phyloP scores from a whole-genome alignment of 768 basidiomycete species.

The Gloeopeniophorella convolvens region DNA sequence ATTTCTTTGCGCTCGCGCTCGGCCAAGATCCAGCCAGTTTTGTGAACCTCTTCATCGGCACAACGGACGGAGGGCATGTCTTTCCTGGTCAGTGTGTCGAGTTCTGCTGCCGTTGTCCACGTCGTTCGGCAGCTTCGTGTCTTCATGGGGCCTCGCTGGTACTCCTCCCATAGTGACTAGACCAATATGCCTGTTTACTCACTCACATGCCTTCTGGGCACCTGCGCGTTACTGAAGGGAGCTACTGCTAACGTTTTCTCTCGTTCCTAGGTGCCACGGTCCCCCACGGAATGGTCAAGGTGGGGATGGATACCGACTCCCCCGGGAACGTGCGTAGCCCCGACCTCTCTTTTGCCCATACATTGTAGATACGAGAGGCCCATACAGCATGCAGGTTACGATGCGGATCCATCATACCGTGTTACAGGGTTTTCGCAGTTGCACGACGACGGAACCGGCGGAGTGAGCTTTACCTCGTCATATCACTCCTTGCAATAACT shows the following conservation, averaged over 20 bases:
- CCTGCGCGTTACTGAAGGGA: neutral
- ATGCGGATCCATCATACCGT: conserved; percentile 29
- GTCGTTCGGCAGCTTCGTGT: no score
- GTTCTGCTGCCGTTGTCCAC: no score
- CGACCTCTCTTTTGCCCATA: conserved; percentile 27
- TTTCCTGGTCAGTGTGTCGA: conserved; percentile 45
- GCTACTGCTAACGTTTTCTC: no score
- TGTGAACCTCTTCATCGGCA: conserved; percentile 59
- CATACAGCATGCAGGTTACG: conserved; percentile 35
- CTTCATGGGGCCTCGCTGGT: no score
- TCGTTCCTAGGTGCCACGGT: conserved; percentile 46
- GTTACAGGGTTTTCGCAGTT: conserved; percentile 57
- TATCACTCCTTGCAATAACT: neutral
- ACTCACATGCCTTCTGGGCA: neutral
- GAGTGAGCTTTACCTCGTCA: conserved; percentile 33
- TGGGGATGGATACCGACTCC: conserved; percentile 61
- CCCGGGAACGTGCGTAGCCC: conserved; percentile 43
- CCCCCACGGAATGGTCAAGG: conserved; percentile 67
- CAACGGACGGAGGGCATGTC: conserved; percentile 57
- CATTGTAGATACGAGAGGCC: no score
- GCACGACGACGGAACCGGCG: conserved; percentile 58
- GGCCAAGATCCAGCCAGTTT: conserved; percentile 23
- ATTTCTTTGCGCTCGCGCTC: neutral
- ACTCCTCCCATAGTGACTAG: no score
- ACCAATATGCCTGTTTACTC: no score